These are phyloP conservation scores for Leccinum rimulosum DNA, from an alignment of 768 basidiomycete genomes.

Conservation along the genomic window DNA sequence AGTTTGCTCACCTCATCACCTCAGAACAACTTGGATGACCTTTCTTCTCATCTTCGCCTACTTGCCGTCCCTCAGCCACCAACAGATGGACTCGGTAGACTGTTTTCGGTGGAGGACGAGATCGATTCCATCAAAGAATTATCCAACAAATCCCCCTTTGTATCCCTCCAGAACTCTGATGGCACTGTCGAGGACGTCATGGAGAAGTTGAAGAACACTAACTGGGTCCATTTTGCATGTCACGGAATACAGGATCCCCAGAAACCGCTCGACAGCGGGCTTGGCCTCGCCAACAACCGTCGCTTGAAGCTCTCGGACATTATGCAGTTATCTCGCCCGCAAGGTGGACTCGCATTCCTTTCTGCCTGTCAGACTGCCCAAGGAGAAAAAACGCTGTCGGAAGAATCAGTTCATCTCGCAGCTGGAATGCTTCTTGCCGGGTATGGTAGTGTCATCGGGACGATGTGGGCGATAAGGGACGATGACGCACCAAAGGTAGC, in stretches of 20 bases:
- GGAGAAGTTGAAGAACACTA: neutral
- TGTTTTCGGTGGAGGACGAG: neutral
- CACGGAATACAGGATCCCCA: neutral
- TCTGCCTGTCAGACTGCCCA: neutral
- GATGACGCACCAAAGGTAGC: neutral
- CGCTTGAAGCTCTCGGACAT: neutral
- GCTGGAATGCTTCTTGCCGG: neutral
- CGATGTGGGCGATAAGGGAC: neutral
- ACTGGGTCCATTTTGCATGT: neutral
- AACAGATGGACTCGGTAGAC: neutral
- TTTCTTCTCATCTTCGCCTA: neutral
- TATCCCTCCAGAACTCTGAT: neutral
- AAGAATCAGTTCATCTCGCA: neutral
- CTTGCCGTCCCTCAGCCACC: neutral
- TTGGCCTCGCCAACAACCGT: neutral
- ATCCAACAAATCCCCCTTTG: neutral
- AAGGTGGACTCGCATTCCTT: neutral
- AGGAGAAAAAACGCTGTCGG: neutral
- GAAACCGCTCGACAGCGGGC: neutral
- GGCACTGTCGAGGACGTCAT: neutral
- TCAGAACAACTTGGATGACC: neutral
- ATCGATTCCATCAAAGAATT: neutral
- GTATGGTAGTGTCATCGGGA: neutral
- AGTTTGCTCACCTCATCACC: neutral
- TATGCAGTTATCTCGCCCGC: neutral